Evolutionary conservation across 129 eudicot species (phyloP).

Genomic region (Cynara cardunculus): DNA sequence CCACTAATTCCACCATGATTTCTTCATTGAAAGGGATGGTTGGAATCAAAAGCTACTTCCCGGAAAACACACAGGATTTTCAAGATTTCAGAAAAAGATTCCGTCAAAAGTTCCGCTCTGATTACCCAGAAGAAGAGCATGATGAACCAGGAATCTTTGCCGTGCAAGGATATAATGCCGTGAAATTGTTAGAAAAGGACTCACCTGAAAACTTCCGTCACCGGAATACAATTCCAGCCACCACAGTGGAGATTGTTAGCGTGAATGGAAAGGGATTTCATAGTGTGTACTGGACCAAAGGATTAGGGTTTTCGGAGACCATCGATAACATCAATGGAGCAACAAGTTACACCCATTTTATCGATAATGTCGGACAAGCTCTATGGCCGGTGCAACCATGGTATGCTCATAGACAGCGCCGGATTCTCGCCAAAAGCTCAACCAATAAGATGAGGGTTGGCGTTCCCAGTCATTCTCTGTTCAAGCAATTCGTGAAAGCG

Average conservation of each 20-base stretch:
- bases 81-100: constrained; percentile 32
- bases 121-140: constrained; percentile 39
- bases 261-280: constrained; percentile 41
- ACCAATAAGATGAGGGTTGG: constrained; percentile 36
- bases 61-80: constrained; percentile 17
- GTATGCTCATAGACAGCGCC: constrained; percentile 31
- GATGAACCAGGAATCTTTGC: constrained; percentile 52
- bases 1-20: constrained; percentile 27
- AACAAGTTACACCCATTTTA: constrained; percentile 17
- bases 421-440: constrained; percentile 35
- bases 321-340: constrained; percentile 14
- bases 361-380: constrained; percentile 24
- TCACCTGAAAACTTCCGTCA: constrained; percentile 2
- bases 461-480: constrained; percentile 37
- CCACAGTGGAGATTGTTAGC: constrained; percentile 34
- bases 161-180: constrained; percentile 35
- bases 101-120: constrained; percentile 21
- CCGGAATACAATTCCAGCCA: constrained; percentile 15
- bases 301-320: constrained; percentile 33
- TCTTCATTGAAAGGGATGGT: constrained; percentile 57
- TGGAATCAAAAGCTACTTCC: constrained; percentile 48
- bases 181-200: not conserved
- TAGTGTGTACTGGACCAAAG: constrained; percentile 45
- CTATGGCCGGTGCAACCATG: constrained; percentile 45
- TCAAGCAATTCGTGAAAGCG: constrained; percentile 37